These are phyloP conservation scores for Sporothrix curviconia DNA, from an alignment of 2,329 filamentous ascomycete species.

Conservation along the genomic window DNA sequence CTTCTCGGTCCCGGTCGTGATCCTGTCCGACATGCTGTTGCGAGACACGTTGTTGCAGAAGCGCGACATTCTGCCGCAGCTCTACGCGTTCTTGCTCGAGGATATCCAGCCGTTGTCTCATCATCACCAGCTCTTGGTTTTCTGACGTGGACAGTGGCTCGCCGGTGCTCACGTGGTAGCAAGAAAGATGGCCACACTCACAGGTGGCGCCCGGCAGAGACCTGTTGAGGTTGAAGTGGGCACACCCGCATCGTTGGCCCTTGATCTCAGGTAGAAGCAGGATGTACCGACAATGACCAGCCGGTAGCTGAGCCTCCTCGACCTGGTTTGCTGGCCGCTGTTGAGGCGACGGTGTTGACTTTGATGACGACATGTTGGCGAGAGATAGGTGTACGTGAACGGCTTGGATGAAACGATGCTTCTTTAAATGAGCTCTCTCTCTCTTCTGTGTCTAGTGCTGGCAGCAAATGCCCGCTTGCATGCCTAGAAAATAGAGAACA, in stretches of 20 bases:
- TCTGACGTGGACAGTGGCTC: slow-evolving; percentile 33
- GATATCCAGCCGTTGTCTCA: slow-evolving; percentile 39
- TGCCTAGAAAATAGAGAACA: slow-evolving; percentile 10
- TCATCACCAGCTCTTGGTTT: slow-evolving; percentile 41
- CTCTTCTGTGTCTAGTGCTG: background rate
- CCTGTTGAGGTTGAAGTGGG: slow-evolving; percentile 49
- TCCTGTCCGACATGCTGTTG: slow-evolving; percentile 21
- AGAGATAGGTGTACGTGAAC: background rate
- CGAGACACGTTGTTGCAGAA: slow-evolving; percentile 23
- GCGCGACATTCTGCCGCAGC: slow-evolving; percentile 22
- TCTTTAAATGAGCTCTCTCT: background rate
- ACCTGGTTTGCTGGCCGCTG: slow-evolving; percentile 23
- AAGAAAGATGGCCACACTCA: slow-evolving; percentile 54
- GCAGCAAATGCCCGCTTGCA: background rate
- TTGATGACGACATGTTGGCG: slow-evolving; percentile 11
- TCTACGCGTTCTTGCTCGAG: slow-evolving; percentile 38
- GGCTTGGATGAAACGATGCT: background rate
- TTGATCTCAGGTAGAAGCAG: slow-evolving; percentile 50
- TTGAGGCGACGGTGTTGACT: slow-evolving; percentile 27
- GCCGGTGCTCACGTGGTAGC: slow-evolving; percentile 48
- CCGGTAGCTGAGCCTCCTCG: slow-evolving; percentile 45
- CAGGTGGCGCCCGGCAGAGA: slow-evolving; percentile 49
- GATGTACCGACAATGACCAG: slow-evolving; percentile 55
- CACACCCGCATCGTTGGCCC: slow-evolving; percentile 53
- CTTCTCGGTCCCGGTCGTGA: slow-evolving; percentile 31